Base-by-base conservation (phyloP, 345 rosid species). In the Geranium rotundifolium region DNA sequence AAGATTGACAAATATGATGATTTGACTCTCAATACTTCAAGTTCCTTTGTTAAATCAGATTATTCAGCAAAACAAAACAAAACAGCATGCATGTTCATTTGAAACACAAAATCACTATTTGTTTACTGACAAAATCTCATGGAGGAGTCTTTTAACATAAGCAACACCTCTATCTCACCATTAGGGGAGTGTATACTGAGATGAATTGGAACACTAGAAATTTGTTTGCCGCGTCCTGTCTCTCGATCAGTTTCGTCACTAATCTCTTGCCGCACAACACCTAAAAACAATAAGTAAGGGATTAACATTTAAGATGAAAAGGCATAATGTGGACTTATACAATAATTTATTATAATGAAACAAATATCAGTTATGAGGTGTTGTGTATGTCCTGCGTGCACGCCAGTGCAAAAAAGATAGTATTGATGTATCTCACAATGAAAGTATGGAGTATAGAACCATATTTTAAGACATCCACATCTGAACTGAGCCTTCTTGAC, bases 211-310 rank as follows among this genome's bases (percentile, higher is more conserved):
- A 92, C 95, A 14, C 72, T 77, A 63, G 98, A 92, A 55, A 92
- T 87, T 58, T 72, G 83, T 82, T 92, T 92, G 78, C 79, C 67
- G 52, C 84, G 89, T 20, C 98, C 98, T 29, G 96, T 87, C 81
- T 89, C 98, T 69, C 98, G 73, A 74, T 92, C 98, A 56, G 95
- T 92, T 82, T 92, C 98, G 70, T 92, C 96, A 4, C 89, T 74
- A 54, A 89, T 85, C 82, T 92, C 98, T 72, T 89, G 58, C 71
- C 95, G 84, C 55, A 92, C 95, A 65, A 92, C 91, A 83, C 91
- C 93, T 92, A 72, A 71, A 78, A 65, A 58, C 63, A 17, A 59
- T 16, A 60, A 56, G 59, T 56, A 13, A 34, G 72, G 18, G 49
- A 8, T 46, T 46, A 46, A 14, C 52, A 46, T 46, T 9, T 7